Percentiles rank a stretch among this genome's conserved stretches.
Conservation (phyloP, 805 yeast species). For the Schizosaccharomyces octosporus region DNA sequence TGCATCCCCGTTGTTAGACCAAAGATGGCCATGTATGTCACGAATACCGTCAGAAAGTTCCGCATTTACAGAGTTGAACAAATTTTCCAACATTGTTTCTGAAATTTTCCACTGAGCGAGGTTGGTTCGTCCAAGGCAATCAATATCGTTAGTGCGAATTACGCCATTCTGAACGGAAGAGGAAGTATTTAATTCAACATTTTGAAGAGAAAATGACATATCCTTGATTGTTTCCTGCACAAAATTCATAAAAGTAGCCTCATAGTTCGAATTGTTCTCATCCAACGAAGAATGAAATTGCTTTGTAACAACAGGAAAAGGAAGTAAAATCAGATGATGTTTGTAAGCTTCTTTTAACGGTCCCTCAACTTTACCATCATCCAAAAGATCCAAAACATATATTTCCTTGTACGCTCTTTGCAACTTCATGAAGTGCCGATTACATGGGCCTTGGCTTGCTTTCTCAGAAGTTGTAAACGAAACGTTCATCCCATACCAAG, state of each 20-base stretch:
- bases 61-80: background rate
- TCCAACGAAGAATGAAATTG: background rate
- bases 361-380: background rate
- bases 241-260: background rate
- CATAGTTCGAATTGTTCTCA: background rate
- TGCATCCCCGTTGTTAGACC: background rate
- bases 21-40: background rate
- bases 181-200: background rate
- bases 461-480: background rate
- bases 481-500: background rate
- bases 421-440: background rate
- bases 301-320: background rate
- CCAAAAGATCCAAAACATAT: background rate
- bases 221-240: background rate
- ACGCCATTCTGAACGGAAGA: slow-evolving; percentile 30
- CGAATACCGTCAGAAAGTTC: background rate
- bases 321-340: background rate
- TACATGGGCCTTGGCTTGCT: background rate
- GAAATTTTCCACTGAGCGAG: slow-evolving; percentile 78
- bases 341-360: background rate
- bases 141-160: slow-evolving; percentile 94
- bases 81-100: slow-evolving; percentile 17
- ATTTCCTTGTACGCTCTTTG: background rate
- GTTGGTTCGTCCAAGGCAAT: slow-evolving; percentile 87
- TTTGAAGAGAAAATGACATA: background rate